Conservation (phyloP, 2,329 filamentous ascomycete species). For the Talaromyces sp. region DNA sequence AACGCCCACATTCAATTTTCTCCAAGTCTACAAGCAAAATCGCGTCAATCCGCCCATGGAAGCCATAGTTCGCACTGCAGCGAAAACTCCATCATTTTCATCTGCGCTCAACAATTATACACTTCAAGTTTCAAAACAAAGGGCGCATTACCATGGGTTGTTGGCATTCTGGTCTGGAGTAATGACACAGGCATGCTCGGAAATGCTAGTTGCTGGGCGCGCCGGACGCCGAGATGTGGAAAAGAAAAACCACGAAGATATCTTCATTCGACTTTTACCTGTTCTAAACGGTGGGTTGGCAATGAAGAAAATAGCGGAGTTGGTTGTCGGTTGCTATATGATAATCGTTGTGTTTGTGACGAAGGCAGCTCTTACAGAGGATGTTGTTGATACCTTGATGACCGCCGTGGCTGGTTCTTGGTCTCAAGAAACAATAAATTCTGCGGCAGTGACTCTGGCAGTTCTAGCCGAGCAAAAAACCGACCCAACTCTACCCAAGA, state of each 20-base stretch:
- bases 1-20: constrained; percentile 71
- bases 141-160: constrained; percentile 70
- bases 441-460: constrained; percentile 72
- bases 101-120: constrained; percentile 72
- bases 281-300: constrained; percentile 72
- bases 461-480: constrained; percentile 76
- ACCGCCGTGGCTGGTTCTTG: constrained; percentile 76
- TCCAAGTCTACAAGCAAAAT: constrained; percentile 78
- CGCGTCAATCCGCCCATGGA: constrained; percentile 71
- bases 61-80: constrained; percentile 76
- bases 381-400: constrained; percentile 80
- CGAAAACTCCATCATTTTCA: constrained; percentile 71
- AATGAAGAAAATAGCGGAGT: constrained; percentile 67
- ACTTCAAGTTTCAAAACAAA: constrained; percentile 64
- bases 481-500: constrained; percentile 62
- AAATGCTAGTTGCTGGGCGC: constrained; percentile 69
- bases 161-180: constrained; percentile 89
- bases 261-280: constrained; percentile 63
- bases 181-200: constrained; percentile 76
- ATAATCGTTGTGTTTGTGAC: constrained; percentile 78
- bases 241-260: constrained; percentile 71
- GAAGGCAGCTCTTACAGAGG: constrained; percentile 73
- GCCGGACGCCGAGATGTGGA: constrained; percentile 74
- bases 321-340: constrained; percentile 88
- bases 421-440: constrained; percentile 64